These are phyloP conservation scores for Alternaria solani DNA, from an alignment of 2,329 filamentous ascomycete species.

Conservation along the genomic window DNA sequence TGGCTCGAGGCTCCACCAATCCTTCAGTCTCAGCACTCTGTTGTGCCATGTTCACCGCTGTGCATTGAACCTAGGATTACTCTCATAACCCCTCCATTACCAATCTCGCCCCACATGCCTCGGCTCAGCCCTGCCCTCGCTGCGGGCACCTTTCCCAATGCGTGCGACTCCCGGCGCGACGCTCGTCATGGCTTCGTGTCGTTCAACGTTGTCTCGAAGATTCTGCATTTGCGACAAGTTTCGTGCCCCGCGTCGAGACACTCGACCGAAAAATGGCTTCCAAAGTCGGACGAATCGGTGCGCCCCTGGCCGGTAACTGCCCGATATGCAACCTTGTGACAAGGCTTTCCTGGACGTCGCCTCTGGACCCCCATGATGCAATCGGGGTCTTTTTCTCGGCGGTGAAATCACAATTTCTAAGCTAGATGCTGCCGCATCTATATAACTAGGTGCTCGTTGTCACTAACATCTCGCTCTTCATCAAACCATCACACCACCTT, in stretches of 20 bases:
- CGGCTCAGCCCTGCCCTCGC: slow-evolving; percentile 23
- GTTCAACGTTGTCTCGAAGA: slow-evolving; percentile 14
- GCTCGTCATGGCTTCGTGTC: slow-evolving; percentile 26
- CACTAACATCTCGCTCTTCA: slow-evolving; percentile 5
- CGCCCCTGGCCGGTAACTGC: slow-evolving; percentile 20
- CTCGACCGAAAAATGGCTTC: slow-evolving; percentile 5
- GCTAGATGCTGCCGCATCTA: slow-evolving; percentile 9
- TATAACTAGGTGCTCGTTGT: slow-evolving; percentile 19
- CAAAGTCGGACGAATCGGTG: slow-evolving; percentile 2
- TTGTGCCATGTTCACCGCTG: slow-evolving; percentile 1
- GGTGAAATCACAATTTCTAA: slow-evolving; percentile 17
- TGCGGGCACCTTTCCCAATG: slow-evolving; percentile 27
- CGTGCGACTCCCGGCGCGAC: slow-evolving; percentile 22
- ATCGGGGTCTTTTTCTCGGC: slow-evolving; percentile 17
- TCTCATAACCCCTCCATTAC: slow-evolving; percentile 21
- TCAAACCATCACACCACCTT: slow-evolving; percentile 4
- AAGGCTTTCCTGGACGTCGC: not conserved
- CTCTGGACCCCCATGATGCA: slow-evolving; percentile 24
- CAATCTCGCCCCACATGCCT: slow-evolving; percentile 38
- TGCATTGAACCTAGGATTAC: not conserved
- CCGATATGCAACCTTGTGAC: slow-evolving; percentile 10
- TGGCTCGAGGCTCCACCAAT: not conserved
- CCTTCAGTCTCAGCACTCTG: not conserved
- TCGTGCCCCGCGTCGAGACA: slow-evolving; percentile 8
- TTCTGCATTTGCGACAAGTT: slow-evolving; percentile 16